These are phyloP conservation scores for Betula pendula DNA, from an alignment of 306 rosid species.

Conservation along the genomic window DNA sequence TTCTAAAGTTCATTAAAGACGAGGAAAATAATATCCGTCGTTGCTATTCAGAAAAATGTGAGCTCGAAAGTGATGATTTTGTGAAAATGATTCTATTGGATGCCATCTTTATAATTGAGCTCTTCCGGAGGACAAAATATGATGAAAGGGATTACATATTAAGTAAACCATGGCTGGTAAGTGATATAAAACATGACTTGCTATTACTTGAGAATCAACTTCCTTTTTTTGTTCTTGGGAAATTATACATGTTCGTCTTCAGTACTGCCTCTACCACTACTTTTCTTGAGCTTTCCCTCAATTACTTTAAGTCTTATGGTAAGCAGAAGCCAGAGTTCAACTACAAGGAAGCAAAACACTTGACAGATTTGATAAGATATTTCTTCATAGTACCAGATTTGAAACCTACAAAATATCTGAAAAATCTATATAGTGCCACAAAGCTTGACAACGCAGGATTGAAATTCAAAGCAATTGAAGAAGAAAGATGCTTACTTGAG, in stretches of 20 bases:
- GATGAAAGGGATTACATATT: too few relatives aligned
- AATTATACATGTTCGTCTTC: neutral
- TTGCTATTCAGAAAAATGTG: neutral
- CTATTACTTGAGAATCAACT: slow-evolving; percentile 36
- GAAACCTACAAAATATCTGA: too few relatives aligned
- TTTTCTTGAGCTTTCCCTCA: too few relatives aligned
- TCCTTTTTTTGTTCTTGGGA: slow-evolving; percentile 23
- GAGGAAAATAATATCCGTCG: neutral
- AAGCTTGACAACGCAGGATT: too few relatives aligned
- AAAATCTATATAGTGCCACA: too few relatives aligned
- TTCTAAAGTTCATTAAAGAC: neutral
- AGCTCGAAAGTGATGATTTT: neutral
- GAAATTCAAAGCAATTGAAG: too few relatives aligned
- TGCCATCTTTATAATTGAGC: slow-evolving; percentile 32
- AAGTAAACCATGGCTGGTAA: slow-evolving; percentile 30
- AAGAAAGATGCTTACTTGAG: too few relatives aligned
- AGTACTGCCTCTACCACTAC: accelerated
- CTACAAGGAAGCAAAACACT: too few relatives aligned
- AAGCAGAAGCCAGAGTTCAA: too few relatives aligned
- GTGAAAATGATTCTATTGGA: slow-evolving; percentile 3
- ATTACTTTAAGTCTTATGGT: too few relatives aligned
- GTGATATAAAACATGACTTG: slow-evolving; percentile 31
- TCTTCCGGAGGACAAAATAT: slow-evolving; percentile 7
- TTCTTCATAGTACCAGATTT: too few relatives aligned
- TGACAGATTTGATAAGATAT: too few relatives aligned